Evolutionary conservation across 75 land plant species (phyloP), one percentile per base, ranked within the genome.

Genomic region (Adiantum capillusveneris): DNA sequence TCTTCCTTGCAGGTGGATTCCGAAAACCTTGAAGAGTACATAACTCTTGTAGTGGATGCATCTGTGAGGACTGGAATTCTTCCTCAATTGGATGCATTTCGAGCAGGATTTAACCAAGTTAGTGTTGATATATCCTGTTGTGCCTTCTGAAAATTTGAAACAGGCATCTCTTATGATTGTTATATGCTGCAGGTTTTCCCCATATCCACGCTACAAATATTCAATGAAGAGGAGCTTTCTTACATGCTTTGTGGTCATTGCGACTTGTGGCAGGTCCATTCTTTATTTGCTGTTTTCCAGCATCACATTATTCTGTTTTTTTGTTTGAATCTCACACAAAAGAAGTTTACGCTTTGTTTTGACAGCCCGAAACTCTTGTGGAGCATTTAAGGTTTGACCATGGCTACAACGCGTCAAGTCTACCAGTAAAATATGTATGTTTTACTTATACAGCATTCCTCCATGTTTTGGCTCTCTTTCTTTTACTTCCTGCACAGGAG

Each of bases 51-150:
- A 56, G 83, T 77, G 31, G 93, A 88, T 79, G 88, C 85, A 36
- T 84, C 85, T 27, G 31, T 81, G 30, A 66, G 64, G 41, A 36
- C 69, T 62, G 92, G 92, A 56, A 68, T 87, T 48, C 51, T 46
- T 25, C 68, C 70, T 65, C 92, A 87, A 60, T 20, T 84, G 44
- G 84, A 81, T 56, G 88, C 93, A 19, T 84, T 88, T 19, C 74
- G 63, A 56, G 49, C 71, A 43, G 93, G 93, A 56, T 84, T 88
- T 70, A 72, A 76, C 29, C 78, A 88, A 82, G 93, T 84, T 17
- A 43, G 64, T 56, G 34, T 54, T 42, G 29, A 9, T 9, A 14
- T 41, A 9, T 14, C 14, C 9, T 41, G 9, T 41, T 41, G 14
- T 41, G 9, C 14, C 43, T 41, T 41, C 43, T 41, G 12, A 41